Percentiles rank a stretch among this genome's conserved stretches.
These are phyloP conservation scores for Fusarium sublunatum DNA, from an alignment of 2,329 filamentous ascomycete species.

Conservation along the genomic window DNA sequence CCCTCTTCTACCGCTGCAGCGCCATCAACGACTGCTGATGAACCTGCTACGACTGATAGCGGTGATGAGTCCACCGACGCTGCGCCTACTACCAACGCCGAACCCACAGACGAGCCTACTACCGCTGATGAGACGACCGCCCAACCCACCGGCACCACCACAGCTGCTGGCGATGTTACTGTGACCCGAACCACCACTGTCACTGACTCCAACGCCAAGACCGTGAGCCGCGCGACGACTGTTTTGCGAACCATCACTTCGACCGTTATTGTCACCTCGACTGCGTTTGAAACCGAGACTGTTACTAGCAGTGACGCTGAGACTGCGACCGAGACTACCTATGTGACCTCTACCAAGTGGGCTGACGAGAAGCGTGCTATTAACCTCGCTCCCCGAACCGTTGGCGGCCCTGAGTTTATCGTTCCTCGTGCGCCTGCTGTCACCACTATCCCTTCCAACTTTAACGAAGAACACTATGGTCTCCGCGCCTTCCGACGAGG, in stretches of 20 bases:
- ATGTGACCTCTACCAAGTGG: constrained; percentile 50
- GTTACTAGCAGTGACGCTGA: constrained; percentile 51
- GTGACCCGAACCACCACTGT: constrained; percentile 49
- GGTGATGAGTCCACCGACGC: constrained; percentile 18
- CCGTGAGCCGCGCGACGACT: constrained; percentile 48
- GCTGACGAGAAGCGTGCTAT: constrained; percentile 51
- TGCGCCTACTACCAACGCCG: constrained; percentile 19
- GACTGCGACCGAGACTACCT: constrained; percentile 53
- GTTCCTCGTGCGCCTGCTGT: constrained; percentile 35
- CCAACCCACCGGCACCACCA: constrained; percentile 2
- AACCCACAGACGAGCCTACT: constrained; percentile 13
- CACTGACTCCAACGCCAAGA: constrained; percentile 42
- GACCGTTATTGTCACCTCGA: constrained; percentile 52
- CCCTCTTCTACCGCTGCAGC: constrained; percentile 2
- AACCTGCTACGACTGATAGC: constrained; percentile 8
- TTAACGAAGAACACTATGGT: constrained; percentile 32
- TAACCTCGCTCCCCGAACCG: constrained; percentile 45
- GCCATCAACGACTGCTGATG: constrained; percentile 16
- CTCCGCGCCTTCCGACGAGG: constrained; percentile 34
- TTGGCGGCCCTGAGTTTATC: constrained; percentile 31
- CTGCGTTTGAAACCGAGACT: constrained; percentile 52
- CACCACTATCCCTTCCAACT: constrained; percentile 30
- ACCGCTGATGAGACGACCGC: constrained; percentile 7
- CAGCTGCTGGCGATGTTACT: constrained; percentile 44
- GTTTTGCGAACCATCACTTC: constrained; percentile 46